These are phyloP conservation scores for Arachnomyces sp. DNA, from an alignment of 2,329 filamentous ascomycete genomes.

Conservation along the genomic window DNA sequence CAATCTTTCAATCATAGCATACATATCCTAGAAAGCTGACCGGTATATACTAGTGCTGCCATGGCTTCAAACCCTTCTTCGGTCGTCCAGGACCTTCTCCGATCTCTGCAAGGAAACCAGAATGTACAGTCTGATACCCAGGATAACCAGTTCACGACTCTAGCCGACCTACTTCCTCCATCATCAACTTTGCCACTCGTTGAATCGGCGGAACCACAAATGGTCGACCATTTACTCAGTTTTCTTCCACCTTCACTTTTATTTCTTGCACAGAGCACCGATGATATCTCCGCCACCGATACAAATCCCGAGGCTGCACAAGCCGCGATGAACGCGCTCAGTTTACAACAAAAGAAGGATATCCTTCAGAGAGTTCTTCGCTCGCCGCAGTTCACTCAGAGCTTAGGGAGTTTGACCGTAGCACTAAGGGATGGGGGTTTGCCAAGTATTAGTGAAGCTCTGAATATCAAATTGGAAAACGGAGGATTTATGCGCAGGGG, in stretches of 20 bases:
- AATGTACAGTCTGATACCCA: constrained; percentile 40
- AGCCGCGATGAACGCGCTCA: constrained; percentile 67
- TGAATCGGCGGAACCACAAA: constrained; percentile 55
- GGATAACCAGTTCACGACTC: constrained; percentile 67
- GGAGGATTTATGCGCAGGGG: constrained; percentile 73
- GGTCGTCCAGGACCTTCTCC: constrained; percentile 80
- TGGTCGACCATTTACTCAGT: constrained; percentile 66
- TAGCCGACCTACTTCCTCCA: constrained; percentile 76
- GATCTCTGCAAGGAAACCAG: constrained; percentile 56
- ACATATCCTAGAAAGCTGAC: constrained; percentile 34
- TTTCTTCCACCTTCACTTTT: constrained; percentile 74
- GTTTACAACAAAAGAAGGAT: constrained; percentile 66
- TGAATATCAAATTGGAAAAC: constrained; percentile 73
- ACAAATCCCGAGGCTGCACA: constrained; percentile 61
- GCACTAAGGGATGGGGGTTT: constrained; percentile 85
- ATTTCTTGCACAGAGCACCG: constrained; percentile 63
- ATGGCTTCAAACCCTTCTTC: constrained; percentile 62
- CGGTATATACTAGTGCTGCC: constrained; percentile 46
- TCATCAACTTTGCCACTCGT: constrained; percentile 71
- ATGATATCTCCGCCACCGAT: constrained; percentile 56
- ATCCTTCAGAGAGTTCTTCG: constrained; percentile 75
- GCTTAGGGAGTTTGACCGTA: constrained; percentile 73
- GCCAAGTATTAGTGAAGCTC: constrained; percentile 79
- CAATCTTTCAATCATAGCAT: not conserved
- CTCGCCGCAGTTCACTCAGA: constrained; percentile 87